phyloP scores from a whole-genome alignment of 371 early-diverging fungal species.

The Sporodiniella umbellata region DNA sequence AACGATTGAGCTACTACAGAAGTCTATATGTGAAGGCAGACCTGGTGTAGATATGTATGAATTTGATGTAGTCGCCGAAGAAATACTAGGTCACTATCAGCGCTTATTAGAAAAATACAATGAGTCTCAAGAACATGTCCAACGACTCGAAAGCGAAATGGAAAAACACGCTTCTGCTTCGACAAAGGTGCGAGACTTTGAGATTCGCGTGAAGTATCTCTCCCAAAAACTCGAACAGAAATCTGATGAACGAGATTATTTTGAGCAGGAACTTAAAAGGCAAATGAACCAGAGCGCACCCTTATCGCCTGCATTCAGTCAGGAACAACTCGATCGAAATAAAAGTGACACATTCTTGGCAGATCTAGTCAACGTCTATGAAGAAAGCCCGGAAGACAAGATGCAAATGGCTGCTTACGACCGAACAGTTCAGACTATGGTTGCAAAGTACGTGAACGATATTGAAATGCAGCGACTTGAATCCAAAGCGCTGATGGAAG shows the following conservation, averaged over 20 bases:
- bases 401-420: conserved; percentile 8
- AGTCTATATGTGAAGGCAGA: no score
- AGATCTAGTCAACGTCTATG: conserved; percentile 33
- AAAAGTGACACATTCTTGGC: conserved; percentile 24
- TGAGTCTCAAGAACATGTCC: conserved; percentile 19
- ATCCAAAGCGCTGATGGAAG: conserved; percentile 17
- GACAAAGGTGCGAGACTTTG: conserved; percentile 43
- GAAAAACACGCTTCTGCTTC: conserved; percentile 29
- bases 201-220: conserved; percentile 42
- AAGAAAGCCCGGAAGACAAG: conserved; percentile 15
- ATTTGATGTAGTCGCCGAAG: conserved; percentile 16
- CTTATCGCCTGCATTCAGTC: conserved; percentile 9
- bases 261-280: conserved; percentile 23
- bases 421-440: conserved; percentile 28
- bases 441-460: conserved; percentile 31
- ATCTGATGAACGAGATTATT: conserved; percentile 35
- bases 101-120: conserved; percentile 18
- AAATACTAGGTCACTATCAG: conserved; percentile 26
- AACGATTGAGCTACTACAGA: no score
- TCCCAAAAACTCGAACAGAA: conserved; percentile 39
- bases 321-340: conserved; percentile 9
- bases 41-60: neutral
- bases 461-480: conserved; percentile 31
- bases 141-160: conserved; percentile 24
- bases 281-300: neutral